Evolutionary conservation across 805 yeast species (phyloP).

Genomic region (Sungouiella blattae): DNA sequence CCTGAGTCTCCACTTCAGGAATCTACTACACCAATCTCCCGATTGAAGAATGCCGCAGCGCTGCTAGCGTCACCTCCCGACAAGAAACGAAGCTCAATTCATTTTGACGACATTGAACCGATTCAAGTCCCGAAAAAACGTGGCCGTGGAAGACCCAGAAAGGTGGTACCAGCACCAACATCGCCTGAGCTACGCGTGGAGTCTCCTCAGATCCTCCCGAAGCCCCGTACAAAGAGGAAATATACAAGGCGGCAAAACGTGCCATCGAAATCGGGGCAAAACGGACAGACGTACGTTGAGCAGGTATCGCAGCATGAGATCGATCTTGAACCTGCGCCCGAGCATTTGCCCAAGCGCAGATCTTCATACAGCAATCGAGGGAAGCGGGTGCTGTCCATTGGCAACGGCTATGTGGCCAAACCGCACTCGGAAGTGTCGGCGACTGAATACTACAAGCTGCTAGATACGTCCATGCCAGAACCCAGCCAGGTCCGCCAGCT

Average conservation of each 20-base stretch:
- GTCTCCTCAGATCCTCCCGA: no score
- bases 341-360: slow-evolving; percentile 38
- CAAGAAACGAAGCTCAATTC: slow-evolving; percentile 3
- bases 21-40: slow-evolving; percentile 15
- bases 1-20: slow-evolving; percentile 9
- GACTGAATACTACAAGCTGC: slow-evolving; percentile 55
- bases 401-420: slow-evolving; percentile 64
- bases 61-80: slow-evolving; percentile 7
- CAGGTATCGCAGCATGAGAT: slow-evolving; percentile 28
- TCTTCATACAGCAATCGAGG: slow-evolving; percentile 60
- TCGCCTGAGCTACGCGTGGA: no score
- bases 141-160: not conserved
- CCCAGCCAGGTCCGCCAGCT: slow-evolving; percentile 72
- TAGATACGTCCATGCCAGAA: slow-evolving; percentile 61
- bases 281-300: slow-evolving; percentile 18
- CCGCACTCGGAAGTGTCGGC: slow-evolving; percentile 63
- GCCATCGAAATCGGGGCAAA: slow-evolving; percentile 2
- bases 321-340: slow-evolving; percentile 15
- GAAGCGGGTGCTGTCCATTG: slow-evolving; percentile 68
- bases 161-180: not conserved
- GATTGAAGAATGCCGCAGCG: slow-evolving; percentile 12
- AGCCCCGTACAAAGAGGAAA: no score
- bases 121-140: slow-evolving; percentile 1
- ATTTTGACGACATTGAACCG: slow-evolving; percentile 12
- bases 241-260: not conserved